Base-by-base conservation (phyloP, 2,329 filamentous ascomycete genomes). In the Phaeosphaeria sp. region DNA sequence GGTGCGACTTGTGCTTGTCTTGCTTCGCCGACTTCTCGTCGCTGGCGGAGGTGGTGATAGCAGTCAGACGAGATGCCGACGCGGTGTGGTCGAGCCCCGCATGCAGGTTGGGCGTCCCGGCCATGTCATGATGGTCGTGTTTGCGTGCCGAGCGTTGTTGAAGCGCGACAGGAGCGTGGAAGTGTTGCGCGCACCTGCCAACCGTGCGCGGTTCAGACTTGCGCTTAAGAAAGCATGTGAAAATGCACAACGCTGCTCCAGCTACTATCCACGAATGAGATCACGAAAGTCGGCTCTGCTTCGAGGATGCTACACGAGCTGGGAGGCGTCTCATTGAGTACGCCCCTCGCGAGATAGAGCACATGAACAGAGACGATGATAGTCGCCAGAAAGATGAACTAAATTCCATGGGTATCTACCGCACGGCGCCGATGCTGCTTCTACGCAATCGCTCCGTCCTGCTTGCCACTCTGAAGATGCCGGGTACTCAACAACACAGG, bases 1-100 rank as follows among this genome's bases (percentile, higher is more conserved):
- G 64, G 27, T 72, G 72, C 52, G 67, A 65, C 62, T 68, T 71
- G 56, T 68, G 71, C 46, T 68, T 63, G 50, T 68, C 66, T 49
- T 74, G 72, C 11, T 23, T 46, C 15, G 50, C 30, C 46, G 72
- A 61, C 50, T 64, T 70, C 54, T 72, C 75, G 10, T 66, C 59
- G 11, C 65, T 52, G 46, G 59, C 55, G 21, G 63, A 39, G 20
- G 49, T 50, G 2, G 65, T 66, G 36, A 74, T 66, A 13, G 68
- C 66, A 56, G 59, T 75, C 58, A 72, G 61, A 20, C 71, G 71
- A 60, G 61, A 54, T 64, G 59, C 39, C 25, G 68, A 62, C 15
- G 53, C 54, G 20, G 65, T 59, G 46, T 69, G 64, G 41, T 70
- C 64, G 41, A 59, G 56, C 13, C 65, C 62, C 20, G 65, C 55